phyloP scores from a whole-genome alignment of 345 rosid species.

The Hevea brasiliensis region DNA sequence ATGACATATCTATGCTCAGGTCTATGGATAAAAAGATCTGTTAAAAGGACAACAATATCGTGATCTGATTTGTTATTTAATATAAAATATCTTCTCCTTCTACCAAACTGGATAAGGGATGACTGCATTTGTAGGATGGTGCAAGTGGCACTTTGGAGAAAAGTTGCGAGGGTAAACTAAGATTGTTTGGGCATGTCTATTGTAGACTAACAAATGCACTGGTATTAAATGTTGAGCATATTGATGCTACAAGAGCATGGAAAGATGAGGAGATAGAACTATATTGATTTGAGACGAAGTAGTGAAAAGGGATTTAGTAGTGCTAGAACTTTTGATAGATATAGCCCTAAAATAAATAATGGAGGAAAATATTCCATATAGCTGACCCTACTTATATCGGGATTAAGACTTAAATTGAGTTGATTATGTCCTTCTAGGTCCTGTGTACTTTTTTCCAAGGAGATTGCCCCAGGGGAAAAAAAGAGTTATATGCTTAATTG shows the following conservation, averaged over 20 bases:
- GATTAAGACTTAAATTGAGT: background rate
- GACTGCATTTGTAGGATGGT: too few relatives aligned
- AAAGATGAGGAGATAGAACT: background rate
- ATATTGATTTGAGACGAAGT: background rate
- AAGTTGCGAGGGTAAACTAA: too few relatives aligned
- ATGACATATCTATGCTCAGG: background rate
- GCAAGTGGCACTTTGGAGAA: too few relatives aligned
- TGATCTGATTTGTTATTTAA: background rate
- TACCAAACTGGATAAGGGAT: too few relatives aligned
- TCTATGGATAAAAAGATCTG: too few relatives aligned
- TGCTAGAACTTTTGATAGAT: too few relatives aligned
- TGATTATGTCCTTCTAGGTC: background rate
- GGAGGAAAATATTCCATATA: background rate
- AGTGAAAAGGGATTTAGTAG: background rate
- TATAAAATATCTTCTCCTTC: too few relatives aligned
- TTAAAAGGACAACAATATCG: background rate
- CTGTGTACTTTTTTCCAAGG: background rate
- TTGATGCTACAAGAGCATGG: background rate
- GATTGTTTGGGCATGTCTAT: background rate
- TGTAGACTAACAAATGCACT: background rate
- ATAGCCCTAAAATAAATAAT: background rate
- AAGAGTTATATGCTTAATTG: background rate
- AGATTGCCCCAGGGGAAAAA: background rate
- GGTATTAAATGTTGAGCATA: background rate
- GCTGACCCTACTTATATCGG: background rate